A percentile compares a stretch with the other conserved stretches of the same genome.
Conservation (phyloP, 495 filamentous ascomycete species). For the Penicillium crystallinum region DNA sequence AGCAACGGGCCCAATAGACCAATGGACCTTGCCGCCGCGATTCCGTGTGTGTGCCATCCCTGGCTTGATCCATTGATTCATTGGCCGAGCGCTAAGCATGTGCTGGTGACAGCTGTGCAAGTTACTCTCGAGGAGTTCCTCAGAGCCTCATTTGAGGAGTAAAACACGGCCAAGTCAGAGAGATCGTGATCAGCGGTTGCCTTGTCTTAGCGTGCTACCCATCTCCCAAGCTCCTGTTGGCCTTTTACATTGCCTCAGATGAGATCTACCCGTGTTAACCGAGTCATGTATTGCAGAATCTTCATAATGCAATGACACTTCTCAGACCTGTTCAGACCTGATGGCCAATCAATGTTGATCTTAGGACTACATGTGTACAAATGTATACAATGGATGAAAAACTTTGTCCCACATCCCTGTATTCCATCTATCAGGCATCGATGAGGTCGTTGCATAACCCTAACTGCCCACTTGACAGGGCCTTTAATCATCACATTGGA, state of each 20-base stretch:
- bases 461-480: no score
- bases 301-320: neutral
- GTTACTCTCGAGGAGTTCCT: neutral
- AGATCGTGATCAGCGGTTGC: slow-evolving; percentile 1
- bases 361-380: neutral
- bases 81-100: neutral
- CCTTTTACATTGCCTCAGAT: neutral
- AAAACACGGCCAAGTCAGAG: neutral
- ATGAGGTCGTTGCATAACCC: no score
- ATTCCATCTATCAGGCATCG: no score
- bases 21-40: neutral
- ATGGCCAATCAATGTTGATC: neutral
- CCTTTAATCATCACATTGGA: no score
- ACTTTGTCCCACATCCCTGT: no score
- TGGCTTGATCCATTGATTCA: neutral
- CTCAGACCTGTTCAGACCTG: neutral
- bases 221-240: neutral
- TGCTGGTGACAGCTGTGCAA: neutral
- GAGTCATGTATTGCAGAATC: neutral
- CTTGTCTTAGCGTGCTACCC: slow-evolving; percentile 2
- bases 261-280: neutral
- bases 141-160: neutral
- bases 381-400: neutral
- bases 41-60: no score
- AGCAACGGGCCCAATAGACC: neutral